Evolutionary conservation across 2,329 filamentous ascomycete genomes (phyloP).

Genomic region (Microsporum ferrugineum): DNA sequence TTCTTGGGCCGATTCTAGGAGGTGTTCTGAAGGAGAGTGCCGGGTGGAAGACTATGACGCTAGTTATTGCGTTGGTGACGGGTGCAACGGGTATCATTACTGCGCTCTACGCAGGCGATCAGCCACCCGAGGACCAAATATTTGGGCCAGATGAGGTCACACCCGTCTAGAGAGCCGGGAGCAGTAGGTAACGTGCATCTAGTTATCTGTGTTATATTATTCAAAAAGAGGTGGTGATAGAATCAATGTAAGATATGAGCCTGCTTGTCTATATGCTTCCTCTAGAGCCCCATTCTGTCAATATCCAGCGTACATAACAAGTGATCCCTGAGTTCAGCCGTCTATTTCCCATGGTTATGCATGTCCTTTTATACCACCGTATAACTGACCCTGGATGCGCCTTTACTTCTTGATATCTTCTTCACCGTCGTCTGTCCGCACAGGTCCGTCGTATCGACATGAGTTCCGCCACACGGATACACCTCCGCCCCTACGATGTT

Average conservation of each 20-base stretch:
- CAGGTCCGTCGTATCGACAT: conserved; percentile 50
- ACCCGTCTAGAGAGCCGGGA: too few relatives aligned
- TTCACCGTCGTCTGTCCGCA: conserved; percentile 18
- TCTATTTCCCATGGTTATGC: background rate
- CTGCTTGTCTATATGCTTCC: too few relatives aligned
- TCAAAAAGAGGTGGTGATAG: too few relatives aligned
- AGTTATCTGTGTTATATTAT: too few relatives aligned
- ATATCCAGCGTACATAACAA: background rate
- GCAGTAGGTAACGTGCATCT: too few relatives aligned
- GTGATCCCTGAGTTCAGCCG: background rate
- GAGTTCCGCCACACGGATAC: conserved; percentile 66
- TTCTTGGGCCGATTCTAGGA: conserved; percentile 48
- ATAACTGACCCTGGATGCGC: background rate
- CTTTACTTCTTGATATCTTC: conserved; percentile 5
- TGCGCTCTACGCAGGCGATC: too few relatives aligned
- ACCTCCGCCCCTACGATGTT: conserved; percentile 56
- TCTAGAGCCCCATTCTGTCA: background rate
- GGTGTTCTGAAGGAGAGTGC: conserved; percentile 32
- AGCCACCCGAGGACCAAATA: too few relatives aligned
- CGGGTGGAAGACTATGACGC: conserved; percentile 25
- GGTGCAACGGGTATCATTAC: too few relatives aligned
- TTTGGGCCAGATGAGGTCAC: too few relatives aligned
- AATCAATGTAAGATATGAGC: too few relatives aligned
- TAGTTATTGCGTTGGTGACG: background rate
- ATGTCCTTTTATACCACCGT: background rate